Evolutionary conservation across 176 grass and related monocot genomes (phyloP).

Genomic region (Aegilops tauschii): DNA sequence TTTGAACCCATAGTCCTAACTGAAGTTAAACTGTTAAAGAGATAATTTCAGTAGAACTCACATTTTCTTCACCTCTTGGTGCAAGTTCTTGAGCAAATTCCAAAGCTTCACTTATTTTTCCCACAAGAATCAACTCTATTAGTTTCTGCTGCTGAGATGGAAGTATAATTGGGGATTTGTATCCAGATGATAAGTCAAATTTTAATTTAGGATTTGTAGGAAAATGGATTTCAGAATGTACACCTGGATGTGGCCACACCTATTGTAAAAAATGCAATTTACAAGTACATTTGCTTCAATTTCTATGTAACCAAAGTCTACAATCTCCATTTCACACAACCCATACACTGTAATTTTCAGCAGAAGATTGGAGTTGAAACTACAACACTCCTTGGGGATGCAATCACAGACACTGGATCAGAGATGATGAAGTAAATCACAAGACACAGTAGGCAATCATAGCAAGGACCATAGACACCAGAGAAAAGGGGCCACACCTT

Average conservation of each 20-base stretch:
- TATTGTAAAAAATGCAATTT: too few species aligned
- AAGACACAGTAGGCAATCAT: background rate
- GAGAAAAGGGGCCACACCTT: background rate
- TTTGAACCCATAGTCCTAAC: background rate
- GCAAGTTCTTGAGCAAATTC: conserved; percentile 26
- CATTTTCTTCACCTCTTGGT: conserved; percentile 86
- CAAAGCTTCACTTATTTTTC: too few species aligned
- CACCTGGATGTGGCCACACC: too few species aligned
- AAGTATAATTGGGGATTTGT: too few species aligned
- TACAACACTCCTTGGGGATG: background rate
- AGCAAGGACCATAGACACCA: background rate
- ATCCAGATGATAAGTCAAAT: too few species aligned
- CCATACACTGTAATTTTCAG: background rate
- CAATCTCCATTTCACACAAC: background rate
- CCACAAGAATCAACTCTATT: too few species aligned
- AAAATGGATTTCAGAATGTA: too few species aligned
- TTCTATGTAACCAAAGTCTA: background rate
- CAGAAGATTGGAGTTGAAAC: background rate
- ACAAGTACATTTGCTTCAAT: background rate
- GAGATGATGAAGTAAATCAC: background rate
- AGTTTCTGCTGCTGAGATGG: too few species aligned
- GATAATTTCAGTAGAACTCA: conserved; percentile 33
- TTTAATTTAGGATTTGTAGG: too few species aligned
- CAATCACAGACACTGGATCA: background rate
- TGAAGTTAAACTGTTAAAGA: background rate